Evolutionary conservation across 2,329 filamentous ascomycete species (phyloP), one percentile per base, ranked within the genome.

Genomic region (Aspergillus ustus): DNA sequence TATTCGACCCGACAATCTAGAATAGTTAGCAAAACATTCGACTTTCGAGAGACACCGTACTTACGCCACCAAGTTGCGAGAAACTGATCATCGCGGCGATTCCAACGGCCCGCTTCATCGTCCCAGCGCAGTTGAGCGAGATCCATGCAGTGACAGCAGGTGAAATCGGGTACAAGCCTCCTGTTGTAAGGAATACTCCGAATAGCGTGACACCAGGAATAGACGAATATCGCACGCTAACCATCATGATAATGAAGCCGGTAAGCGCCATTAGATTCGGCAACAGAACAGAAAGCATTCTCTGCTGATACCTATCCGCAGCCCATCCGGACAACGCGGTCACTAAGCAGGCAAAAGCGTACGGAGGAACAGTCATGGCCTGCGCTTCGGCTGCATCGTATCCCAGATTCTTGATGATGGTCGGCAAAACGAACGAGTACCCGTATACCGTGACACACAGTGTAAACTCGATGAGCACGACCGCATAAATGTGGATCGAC

Each of bases 401-500:
- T 0, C 80, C 79, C 72, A 82, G 78, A 7, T 73, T 73, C 11
- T 72, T 70, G 45, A 81, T 76, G 37, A 81, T 80, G 4, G 74
- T 72, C 1, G 79, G 78, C 67, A 76, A 69, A 0, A 52, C 34
- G n/a, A 52, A 52, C 2, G 50, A 52, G n/a, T 52, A 52, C 1
- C 50, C 50, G 11, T 52, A 52, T 1, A 52, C 50, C 11, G 50
- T 52, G 31, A 52, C 50, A 20, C 50, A 52, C 7, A 52, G 50
- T 19, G 68, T 75, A 64, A 75, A 72, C 48, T 74, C 90, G 25
- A 91, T 82, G 0, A 89, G 2, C 1, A 91, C 80, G 0, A 90
- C 92, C 1, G 87, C 80, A 20, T 52, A 52, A 20, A 52, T 52
- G 31, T 52, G 50, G 20, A 57, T 50, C 1, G 55, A 57, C 2